Evolutionary conservation across 768 basidiomycete genomes (phyloP).

Genomic region (Boletus rufocinnamomeus): DNA sequence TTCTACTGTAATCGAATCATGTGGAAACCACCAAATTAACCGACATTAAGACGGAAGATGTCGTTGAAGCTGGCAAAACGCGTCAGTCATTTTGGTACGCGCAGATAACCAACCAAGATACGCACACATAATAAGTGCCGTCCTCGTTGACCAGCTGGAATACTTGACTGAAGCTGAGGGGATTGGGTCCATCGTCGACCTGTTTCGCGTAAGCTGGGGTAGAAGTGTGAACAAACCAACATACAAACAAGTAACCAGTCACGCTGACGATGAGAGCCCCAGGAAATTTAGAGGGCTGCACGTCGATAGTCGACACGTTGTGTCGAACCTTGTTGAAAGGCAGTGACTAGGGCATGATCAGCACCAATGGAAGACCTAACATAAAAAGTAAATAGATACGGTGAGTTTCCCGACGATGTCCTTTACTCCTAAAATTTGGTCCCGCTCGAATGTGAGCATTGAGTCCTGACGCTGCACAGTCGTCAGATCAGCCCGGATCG

Average conservation of each 20-base stretch:
- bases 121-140: constrained; percentile 82
- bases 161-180: constrained; percentile 88
- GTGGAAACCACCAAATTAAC: constrained; percentile 26
- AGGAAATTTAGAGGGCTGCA: constrained; percentile 73
- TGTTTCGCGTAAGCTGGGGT: constrained; percentile 31
- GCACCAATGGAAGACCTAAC: background rate
- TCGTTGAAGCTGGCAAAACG: constrained; percentile 65
- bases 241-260: constrained; percentile 79
- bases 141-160: constrained; percentile 89
- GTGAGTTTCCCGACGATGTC: constrained; percentile 72
- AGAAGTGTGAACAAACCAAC: constrained; percentile 24
- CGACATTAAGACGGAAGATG: constrained; percentile 89
- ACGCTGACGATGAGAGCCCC: constrained; percentile 75
- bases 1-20: constrained; percentile 1
- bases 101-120: constrained; percentile 15
- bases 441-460: constrained; percentile 84
- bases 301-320: constrained; percentile 79
- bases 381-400: constrained; percentile 45
- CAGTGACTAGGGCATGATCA: constrained; percentile 48
- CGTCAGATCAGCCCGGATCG: constrained; percentile 34
- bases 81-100: constrained; percentile 10
- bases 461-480: constrained; percentile 65
- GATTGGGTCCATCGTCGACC: constrained; percentile 80
- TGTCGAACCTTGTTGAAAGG: constrained; percentile 85
- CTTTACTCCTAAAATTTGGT: constrained; percentile 60